These are phyloP conservation scores for Jimgerdemannia lactiflua DNA, from an alignment of 192 early-diverging fungal genomes.

Conservation along the genomic window DNA sequence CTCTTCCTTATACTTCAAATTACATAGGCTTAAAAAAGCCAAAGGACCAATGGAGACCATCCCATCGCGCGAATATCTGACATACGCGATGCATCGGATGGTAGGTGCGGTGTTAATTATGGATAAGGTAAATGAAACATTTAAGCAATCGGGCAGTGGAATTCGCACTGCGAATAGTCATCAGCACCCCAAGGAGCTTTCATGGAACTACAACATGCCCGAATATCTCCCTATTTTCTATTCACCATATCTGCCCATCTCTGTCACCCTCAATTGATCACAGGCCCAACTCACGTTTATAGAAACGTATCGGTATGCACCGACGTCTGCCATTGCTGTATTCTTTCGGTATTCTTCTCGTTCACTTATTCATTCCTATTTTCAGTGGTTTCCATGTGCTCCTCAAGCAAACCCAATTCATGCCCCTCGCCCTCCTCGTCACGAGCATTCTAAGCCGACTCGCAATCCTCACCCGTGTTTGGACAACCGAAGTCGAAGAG, in stretches of 20 bases:
- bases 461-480: conserved; percentile 14
- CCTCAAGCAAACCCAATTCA: conserved; percentile 38
- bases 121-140: conserved; percentile 10
- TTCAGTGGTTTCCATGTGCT: conserved; percentile 31
- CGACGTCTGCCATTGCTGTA: too few species aligned
- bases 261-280: too few species aligned
- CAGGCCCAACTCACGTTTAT: too few species aligned
- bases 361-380: neutral
- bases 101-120: conserved; percentile 8
- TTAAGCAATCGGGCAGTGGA: neutral
- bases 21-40: conserved; percentile 4
- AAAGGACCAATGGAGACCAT: conserved; percentile 13
- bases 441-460: conserved; percentile 12
- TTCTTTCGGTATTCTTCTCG: neutral
- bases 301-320: too few species aligned
- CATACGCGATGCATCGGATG: conserved; percentile 12
- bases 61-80: conserved; percentile 13
- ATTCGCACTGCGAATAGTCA: neutral
- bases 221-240: too few species aligned
- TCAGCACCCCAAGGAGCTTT: neutral
- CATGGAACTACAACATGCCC: too few species aligned
- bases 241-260: too few species aligned
- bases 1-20: neutral
- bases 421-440: conserved; percentile 32
- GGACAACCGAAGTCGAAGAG: conserved; percentile 13